These are phyloP conservation scores for Grigorovia jiainica DNA, from an alignment of 805 yeast genomes.

Conservation along the genomic window DNA sequence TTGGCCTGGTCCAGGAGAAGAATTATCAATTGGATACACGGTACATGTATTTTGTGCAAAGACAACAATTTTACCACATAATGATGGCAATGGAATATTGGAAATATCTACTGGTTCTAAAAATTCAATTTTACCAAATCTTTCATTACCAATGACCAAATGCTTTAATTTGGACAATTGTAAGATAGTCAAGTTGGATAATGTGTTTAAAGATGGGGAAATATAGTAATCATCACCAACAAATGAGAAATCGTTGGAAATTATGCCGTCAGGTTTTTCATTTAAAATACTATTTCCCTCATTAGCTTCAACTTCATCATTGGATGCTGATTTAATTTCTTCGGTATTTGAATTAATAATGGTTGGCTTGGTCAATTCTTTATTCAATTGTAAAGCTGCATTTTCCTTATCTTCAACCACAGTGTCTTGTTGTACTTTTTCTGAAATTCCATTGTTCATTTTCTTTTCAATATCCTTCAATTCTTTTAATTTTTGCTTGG, in stretches of 20 bases:
- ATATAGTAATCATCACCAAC: slow-evolving; percentile 81
- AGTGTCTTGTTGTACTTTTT: not conserved
- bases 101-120: slow-evolving; percentile 77
- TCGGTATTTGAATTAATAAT: not conserved
- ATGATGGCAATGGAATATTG: slow-evolving; percentile 49
- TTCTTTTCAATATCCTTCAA: slow-evolving; percentile 6
- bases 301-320: not conserved
- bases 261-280: not conserved
- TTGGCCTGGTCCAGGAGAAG: slow-evolving; percentile 59
- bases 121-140: slow-evolving; percentile 69
- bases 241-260: slow-evolving; percentile 34
- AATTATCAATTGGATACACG: slow-evolving; percentile 58
- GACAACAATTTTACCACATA: slow-evolving; percentile 56
- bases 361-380: not conserved
- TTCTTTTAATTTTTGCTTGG: slow-evolving; percentile 12
- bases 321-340: not conserved
- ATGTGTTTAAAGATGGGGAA: slow-evolving; percentile 61
- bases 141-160: slow-evolving; percentile 67
- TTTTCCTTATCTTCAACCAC: not conserved
- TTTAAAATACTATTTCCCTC: not conserved
- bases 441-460: not conserved
- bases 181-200: slow-evolving; percentile 48
- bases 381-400: not conserved
- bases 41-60: slow-evolving; percentile 53
- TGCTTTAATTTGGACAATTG: slow-evolving; percentile 55